Conservation (phyloP, 179 eudicot species). For the Carnegiea gigantea region DNA sequence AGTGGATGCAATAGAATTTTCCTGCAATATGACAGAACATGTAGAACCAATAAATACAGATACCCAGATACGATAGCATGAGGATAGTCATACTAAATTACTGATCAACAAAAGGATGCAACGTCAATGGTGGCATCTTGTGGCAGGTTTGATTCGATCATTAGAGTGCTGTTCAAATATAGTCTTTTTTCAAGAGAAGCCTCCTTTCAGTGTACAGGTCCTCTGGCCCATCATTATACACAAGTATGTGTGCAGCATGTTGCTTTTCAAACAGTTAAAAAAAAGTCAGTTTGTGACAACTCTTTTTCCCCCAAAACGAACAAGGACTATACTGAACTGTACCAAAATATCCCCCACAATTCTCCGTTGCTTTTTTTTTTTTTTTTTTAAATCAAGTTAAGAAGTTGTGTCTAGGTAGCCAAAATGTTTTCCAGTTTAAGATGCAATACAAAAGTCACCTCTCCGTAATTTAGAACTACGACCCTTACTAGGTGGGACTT, state of each 20-base stretch:
- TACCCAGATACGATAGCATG: not conserved
- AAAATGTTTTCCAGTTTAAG: not conserved
- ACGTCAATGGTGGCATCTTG: not conserved
- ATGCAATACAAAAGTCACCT: not conserved
- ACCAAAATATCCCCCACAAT: too few relatives aligned
- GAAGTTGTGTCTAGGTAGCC: not conserved
- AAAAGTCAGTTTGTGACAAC: not conserved
- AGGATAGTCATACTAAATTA: not conserved
- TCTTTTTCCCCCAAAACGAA: too few relatives aligned
- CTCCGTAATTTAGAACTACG: too few relatives aligned
- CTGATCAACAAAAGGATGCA: not conserved
- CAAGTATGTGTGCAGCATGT: too few relatives aligned
- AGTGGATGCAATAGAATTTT: constrained; percentile 16
- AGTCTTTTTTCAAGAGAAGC: too few relatives aligned
- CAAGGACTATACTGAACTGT: too few relatives aligned
- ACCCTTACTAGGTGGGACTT: too few relatives aligned
- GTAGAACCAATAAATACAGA: not conserved
- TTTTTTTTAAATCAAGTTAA: too few relatives aligned
- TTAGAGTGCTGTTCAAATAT: not conserved
- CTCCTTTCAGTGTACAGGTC: too few relatives aligned
- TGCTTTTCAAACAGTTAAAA: not conserved
- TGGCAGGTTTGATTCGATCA: not conserved
- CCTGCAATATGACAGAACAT: constrained; percentile 11
- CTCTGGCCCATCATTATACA: too few relatives aligned
- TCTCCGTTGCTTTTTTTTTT: too few relatives aligned